Evolutionary conservation across 1,284 basidiomycete genomes (phyloP), one percentile per base, ranked within the genome.

Genomic region (Pyrrhoderma noxium): DNA sequence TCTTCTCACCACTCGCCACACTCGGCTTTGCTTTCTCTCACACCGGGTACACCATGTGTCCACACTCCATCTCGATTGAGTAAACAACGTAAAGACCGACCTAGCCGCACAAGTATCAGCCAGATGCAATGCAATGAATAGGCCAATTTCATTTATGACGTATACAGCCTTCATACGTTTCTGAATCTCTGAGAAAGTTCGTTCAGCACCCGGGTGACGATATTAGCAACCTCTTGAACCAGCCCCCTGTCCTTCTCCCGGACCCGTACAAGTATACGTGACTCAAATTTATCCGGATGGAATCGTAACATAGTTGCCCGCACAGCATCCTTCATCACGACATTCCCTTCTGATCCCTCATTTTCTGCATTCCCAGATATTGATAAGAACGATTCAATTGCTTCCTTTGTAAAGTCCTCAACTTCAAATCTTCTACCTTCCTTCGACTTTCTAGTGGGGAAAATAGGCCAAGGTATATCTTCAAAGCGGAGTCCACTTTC

Each of bases 241-340:
- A 69, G 68, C 55, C 80, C 79, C 65, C 75, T 75, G 59, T 98
- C 92, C 21, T 74, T 72, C 23, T 70, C 67, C 44, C 62, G 62
- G 1, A 92, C 74, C 5, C 73, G 70, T 25, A 64, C 63, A 70
- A 90, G 77, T 27, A 89, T 70, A 41, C 87, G 74, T 8, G 82
- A 79, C 62, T 89, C 84, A 59, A 93, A 92, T 59, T 90, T 86
- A 67, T 93, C 90, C 0, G 90, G 89, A 63, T 93, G 90, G 64
- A 88, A 93, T 11, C 84, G 76, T 31, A 90, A 64, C 61, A 91
- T 76, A 0, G 84, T 77, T 62, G 89, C 85, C 56, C 85, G 71
- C 36, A 91, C 63, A 49, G 74, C 78, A 38, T 85, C 85, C 60
- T 79, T 82, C 45, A 47, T 3, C 8, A 18, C 7, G 3, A 35